Base-by-base conservation (phyloP, 352 stramenopile species). In the Peronospora farinosa region DNA sequence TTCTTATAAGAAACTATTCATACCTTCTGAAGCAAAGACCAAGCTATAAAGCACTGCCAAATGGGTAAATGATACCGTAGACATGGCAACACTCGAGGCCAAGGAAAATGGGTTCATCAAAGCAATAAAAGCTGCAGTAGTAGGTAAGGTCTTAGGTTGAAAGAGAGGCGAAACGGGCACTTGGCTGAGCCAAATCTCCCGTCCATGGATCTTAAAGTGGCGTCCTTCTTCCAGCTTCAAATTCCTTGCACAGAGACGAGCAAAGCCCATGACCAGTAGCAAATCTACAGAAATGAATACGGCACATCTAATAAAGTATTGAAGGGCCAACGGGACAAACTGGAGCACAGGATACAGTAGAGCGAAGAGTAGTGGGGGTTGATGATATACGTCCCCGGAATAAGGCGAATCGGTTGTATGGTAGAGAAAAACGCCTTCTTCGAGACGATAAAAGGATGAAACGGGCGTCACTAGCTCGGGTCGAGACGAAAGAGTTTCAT, bases 91-190 rank as follows among this genome's bases (percentile, higher is more conserved):
- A 45, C 64, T 83, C 12, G 79, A 81, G 2, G 65, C 72, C 32
- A 93, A 40, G 27, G 79, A 78, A 51, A 88, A 90, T 40, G 82
- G 79, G 46, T 93, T 91, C 55, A 90, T 78, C 28, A 93, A 46
- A 21, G 74, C 79, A 52, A 88, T 75, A 32, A 74, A 68, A 2
- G 77, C 70, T 1, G 74, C 70, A 10, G 67, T 83, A 0, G 40
- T 46, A 0, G 82, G 69, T 11, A 91, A 25, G 25, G 72, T 66
- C 1, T 69, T 30, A 9, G 69, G 63, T 36, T 53, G 31, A 33
- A 93, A 72, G 0, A 93, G 65, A 11, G 75, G 78, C 16, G 82
- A 93, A 12, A 93, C 66, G 0, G 82, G 82, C 32, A 88, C 65
- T 40, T 69, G 57, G 46, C 76, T 77, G 38, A 88, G 68, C 75